phyloP scores from a whole-genome alignment of 2,329 filamentous ascomycete species.

The Aspergillus bombycis region DNA sequence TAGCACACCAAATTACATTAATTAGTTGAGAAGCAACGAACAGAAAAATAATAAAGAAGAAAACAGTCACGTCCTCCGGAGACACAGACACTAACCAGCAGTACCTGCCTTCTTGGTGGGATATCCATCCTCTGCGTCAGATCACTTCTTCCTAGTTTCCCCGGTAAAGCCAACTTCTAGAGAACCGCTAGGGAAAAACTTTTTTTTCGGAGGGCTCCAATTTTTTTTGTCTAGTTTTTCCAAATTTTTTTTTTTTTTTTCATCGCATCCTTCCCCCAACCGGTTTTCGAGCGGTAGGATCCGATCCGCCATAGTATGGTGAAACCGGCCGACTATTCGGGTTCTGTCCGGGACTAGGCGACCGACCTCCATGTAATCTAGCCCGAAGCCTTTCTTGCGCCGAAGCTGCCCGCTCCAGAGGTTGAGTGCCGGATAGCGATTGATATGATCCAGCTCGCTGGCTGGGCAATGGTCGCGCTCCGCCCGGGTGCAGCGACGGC shows the following conservation, averaged over 20 bases:
- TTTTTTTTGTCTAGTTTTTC: too few species aligned
- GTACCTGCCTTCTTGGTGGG: conserved; percentile 10
- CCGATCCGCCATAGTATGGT: conserved; percentile 26
- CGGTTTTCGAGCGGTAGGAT: conserved; percentile 38
- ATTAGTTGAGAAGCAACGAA: not conserved
- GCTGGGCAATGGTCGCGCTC: conserved; percentile 67
- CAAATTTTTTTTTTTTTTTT: not conserved
- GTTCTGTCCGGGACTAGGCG: conserved; percentile 35
- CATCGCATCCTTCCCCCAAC: conserved; percentile 27
- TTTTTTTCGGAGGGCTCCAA: too few species aligned
- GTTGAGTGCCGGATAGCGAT: conserved; percentile 39
- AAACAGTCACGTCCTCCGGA: not conserved
- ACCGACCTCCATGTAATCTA: conserved; percentile 66
- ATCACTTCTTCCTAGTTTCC: conserved; percentile 2
- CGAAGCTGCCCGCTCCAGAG: conserved; percentile 37
- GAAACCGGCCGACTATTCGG: conserved; percentile 18
- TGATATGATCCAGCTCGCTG: conserved; percentile 78
- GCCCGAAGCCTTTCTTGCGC: conserved; percentile 84
- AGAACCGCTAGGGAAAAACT: too few species aligned
- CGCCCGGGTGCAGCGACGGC: conserved; percentile 29
- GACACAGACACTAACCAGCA: conserved; percentile 18
- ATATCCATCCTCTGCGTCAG: not conserved
- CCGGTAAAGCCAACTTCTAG: not conserved
- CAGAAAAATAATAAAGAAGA: not conserved
- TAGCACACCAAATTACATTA: not conserved